These are phyloP conservation scores for Paecilomyces sp. DNA, from an alignment of 2,329 filamentous ascomycete species.

Conservation along the genomic window DNA sequence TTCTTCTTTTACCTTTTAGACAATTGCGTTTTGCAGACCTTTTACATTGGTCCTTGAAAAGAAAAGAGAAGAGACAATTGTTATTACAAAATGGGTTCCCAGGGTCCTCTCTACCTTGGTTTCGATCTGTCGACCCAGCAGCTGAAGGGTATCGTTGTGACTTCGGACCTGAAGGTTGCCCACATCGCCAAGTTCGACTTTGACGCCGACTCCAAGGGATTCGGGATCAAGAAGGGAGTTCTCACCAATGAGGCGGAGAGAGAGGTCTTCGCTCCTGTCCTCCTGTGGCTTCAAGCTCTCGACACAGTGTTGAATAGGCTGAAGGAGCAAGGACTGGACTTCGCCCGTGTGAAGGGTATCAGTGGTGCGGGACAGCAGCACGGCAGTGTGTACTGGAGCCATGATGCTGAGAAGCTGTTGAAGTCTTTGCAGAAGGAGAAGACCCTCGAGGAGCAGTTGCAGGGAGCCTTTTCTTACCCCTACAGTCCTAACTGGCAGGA, in stretches of 20 bases:
- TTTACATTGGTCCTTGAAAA: not conserved
- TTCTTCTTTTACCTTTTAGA: not conserved
- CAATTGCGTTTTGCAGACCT: not conserved
- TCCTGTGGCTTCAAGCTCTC: constrained; percentile 89
- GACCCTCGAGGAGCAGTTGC: constrained; percentile 65
- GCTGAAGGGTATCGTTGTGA: constrained; percentile 85
- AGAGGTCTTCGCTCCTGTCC: constrained; percentile 88
- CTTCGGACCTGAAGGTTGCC: constrained; percentile 70
- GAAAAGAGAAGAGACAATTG: not conserved
- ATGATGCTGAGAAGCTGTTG: constrained; percentile 60
- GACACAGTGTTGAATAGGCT: constrained; percentile 76
- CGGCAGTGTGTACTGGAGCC: constrained; percentile 90
- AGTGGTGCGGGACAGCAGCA: constrained; percentile 96
- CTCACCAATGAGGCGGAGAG: constrained; percentile 71
- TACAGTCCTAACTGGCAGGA: constrained; percentile 98
- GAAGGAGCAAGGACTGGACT: constrained; percentile 61
- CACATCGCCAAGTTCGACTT: constrained; percentile 92
- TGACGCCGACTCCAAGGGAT: constrained; percentile 71
- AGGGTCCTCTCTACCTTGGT: constrained; percentile 70
- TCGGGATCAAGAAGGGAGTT: constrained; percentile 83
- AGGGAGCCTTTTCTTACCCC: constrained; percentile 68
- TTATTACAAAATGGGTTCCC: not conserved
- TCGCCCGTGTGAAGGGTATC: constrained; percentile 69
- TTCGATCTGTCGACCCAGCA: constrained; percentile 97
- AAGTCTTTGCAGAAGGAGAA: constrained; percentile 52